Conservation (phyloP, 441 rosid species). For the Pelargonium fulgidum region DNA sequence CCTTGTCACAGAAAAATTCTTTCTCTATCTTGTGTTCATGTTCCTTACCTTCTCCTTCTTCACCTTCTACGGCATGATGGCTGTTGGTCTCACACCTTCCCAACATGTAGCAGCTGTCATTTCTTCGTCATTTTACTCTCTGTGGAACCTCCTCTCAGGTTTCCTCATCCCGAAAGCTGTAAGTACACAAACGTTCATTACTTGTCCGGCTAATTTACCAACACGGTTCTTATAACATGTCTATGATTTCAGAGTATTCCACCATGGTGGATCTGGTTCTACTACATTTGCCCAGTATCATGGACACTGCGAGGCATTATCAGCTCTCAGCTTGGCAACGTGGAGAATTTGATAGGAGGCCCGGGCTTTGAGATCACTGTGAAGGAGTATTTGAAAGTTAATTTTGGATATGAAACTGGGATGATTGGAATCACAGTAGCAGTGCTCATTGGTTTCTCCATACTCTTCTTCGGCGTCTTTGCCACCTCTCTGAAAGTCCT, state of each 20-base stretch:
- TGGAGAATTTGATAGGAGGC: slow-evolving; percentile 46
- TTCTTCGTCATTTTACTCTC: slow-evolving; percentile 84
- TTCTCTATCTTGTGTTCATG: slow-evolving; percentile 65
- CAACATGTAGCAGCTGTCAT: slow-evolving; percentile 74
- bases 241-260: slow-evolving; percentile 47
- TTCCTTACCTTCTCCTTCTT: slow-evolving; percentile 91
- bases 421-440: slow-evolving; percentile 48
- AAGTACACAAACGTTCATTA: slow-evolving; percentile 25
- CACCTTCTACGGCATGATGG: slow-evolving; percentile 93
- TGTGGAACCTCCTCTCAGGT: slow-evolving; percentile 94
- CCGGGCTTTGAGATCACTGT: slow-evolving; percentile 51
- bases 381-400: slow-evolving; percentile 43
- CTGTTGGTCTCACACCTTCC: slow-evolving; percentile 78
- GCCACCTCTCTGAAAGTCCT: slow-evolving; percentile 55
- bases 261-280: slow-evolving; percentile 94
- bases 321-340: slow-evolving; percentile 78
- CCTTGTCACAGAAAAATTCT: slow-evolving; percentile 56
- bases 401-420: slow-evolving; percentile 40
- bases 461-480: slow-evolving; percentile 55
- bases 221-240: background rate
- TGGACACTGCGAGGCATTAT: slow-evolving; percentile 77
- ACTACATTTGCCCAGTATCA: slow-evolving; percentile 68
- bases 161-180: slow-evolving; percentile 81
- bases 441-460: slow-evolving; percentile 44
- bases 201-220: background rate